Conservation (phyloP, 108 stramenopile species). For the Pseudonitzschia multiseries region DNA sequence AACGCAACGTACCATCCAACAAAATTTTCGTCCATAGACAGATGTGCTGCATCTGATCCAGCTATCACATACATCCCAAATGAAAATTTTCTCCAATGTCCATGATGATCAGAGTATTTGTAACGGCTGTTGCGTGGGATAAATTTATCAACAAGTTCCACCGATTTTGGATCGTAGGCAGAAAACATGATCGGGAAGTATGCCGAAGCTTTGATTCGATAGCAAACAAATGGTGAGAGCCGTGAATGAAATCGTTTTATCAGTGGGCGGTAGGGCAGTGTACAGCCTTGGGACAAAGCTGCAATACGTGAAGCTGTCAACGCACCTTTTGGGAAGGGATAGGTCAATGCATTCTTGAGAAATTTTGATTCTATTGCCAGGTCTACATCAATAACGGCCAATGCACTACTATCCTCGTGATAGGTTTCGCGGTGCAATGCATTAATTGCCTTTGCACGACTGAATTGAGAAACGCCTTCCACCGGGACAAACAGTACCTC, state of each 20-base stretch:
- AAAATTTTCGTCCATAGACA: slow-evolving; percentile 23
- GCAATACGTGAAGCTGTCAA: background rate
- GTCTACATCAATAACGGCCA: slow-evolving; percentile 29
- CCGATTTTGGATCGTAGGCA: slow-evolving; percentile 30
- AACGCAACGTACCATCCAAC: slow-evolving; percentile 22
- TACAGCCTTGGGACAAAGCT: background rate
- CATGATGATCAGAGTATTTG: slow-evolving; percentile 26
- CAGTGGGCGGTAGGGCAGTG: background rate
- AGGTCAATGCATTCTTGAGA: slow-evolving; percentile 20
- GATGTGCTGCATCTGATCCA: slow-evolving; percentile 19
- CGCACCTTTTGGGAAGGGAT: slow-evolving; percentile 20
- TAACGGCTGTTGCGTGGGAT: slow-evolving; percentile 4
- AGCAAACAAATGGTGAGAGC: background rate
- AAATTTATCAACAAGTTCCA: slow-evolving; percentile 29
- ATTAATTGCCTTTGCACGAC: slow-evolving; percentile 35
- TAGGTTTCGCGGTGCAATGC: slow-evolving; percentile 23
- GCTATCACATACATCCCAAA: slow-evolving; percentile 35
- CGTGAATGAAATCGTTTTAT: background rate
- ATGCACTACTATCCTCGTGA: slow-evolving; percentile 22
- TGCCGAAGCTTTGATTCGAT: slow-evolving; percentile 6
- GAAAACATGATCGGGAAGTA: slow-evolving; percentile 39
- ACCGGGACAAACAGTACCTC: slow-evolving; percentile 20
- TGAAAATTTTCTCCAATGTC: slow-evolving; percentile 25
- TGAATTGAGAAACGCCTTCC: slow-evolving; percentile 11
- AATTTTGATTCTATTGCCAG: slow-evolving; percentile 18